phyloP scores from a whole-genome alignment of 2,329 filamentous ascomycete genomes.

The Trichoderma atroviride region DNA sequence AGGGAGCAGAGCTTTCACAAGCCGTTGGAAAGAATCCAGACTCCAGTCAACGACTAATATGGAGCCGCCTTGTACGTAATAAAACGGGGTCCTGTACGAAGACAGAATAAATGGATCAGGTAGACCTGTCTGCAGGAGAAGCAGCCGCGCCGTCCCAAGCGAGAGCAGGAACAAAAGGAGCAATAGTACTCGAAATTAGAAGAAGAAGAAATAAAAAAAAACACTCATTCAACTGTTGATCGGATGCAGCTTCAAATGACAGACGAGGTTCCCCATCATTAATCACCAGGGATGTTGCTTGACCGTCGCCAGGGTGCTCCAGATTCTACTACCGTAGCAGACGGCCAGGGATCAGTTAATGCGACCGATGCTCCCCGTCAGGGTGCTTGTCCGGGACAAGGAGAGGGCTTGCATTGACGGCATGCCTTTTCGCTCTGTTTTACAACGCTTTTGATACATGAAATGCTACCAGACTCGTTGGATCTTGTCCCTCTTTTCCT shows the following conservation, averaged over 20 bases:
- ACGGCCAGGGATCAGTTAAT: background rate
- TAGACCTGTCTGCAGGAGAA: background rate
- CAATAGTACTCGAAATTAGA: background rate
- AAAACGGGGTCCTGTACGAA: background rate
- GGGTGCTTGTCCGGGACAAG: background rate
- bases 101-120: background rate
- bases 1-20: background rate
- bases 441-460: background rate
- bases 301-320: background rate
- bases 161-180: background rate
- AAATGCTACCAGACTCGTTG: background rate
- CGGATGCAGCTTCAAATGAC: background rate
- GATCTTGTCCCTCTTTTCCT: background rate
- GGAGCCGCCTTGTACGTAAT: constrained; percentile 14
- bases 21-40: background rate
- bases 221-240: background rate
- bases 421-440: background rate
- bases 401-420: background rate
- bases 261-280: constrained; percentile 9
- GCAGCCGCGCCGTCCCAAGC: background rate
- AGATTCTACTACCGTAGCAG: background rate
- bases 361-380: background rate
- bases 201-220: background rate
- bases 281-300: background rate
- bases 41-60: background rate